These are phyloP conservation scores for Ilex paraguariensis DNA, from an alignment of 305 asterid genomes.

Conservation along the genomic window DNA sequence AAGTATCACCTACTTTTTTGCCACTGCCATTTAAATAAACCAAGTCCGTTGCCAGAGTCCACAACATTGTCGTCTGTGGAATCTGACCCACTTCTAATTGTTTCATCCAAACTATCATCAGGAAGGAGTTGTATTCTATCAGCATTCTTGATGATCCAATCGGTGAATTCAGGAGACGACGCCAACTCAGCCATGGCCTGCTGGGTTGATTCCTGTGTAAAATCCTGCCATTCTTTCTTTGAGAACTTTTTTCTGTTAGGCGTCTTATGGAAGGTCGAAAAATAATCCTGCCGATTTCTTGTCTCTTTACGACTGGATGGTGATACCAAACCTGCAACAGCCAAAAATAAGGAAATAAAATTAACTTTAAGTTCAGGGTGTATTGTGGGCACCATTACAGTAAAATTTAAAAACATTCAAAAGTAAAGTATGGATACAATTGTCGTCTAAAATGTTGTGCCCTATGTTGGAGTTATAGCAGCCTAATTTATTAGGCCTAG, in stretches of 20 bases:
- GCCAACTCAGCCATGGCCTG: conserved; percentile 59
- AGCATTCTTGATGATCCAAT: conserved; percentile 59
- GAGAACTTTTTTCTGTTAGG: conserved; percentile 59
- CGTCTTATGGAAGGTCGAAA: conserved; percentile 69
- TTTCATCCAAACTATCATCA: conserved; percentile 54
- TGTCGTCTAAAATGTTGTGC: no score
- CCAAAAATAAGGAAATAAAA: no score
- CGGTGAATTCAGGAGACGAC: conserved; percentile 71
- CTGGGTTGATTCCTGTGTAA: conserved; percentile 68
- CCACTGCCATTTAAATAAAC: conserved; percentile 30
- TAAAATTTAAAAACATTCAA: no score
- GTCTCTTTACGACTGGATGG: conserved; percentile 26
- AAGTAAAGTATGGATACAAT: no score
- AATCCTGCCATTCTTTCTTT: conserved; percentile 61
- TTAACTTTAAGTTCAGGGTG: no score
- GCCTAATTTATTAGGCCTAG: no score
- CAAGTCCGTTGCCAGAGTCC: conserved; percentile 45
- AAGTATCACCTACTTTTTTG: conserved; percentile 17
- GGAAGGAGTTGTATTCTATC: conserved; percentile 51
- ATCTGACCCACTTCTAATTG: conserved; percentile 61
- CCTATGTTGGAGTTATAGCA: no score
- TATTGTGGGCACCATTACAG: no score
- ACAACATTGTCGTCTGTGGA: conserved; percentile 50
- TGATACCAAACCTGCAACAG: conserved; percentile 15
- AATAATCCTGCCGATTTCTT: conserved; percentile 25